These are phyloP conservation scores for Umbelopsis vinacea DNA, from an alignment of 192 early-diverging fungal species.

Conservation along the genomic window DNA sequence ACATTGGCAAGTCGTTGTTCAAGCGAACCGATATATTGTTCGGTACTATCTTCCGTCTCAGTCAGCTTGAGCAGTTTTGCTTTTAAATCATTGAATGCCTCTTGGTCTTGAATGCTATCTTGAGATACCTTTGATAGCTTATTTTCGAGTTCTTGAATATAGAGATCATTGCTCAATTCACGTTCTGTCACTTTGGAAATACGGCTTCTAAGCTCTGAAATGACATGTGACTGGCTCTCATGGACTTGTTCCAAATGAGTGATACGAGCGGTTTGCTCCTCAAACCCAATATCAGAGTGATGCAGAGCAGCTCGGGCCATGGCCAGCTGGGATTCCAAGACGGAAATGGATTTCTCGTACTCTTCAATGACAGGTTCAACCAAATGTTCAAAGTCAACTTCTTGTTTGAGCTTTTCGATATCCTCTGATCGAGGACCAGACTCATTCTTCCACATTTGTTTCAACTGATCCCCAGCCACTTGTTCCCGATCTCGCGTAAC, in stretches of 20 bases:
- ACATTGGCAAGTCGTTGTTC: conserved; percentile 39
- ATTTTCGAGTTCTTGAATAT: conserved; percentile 45
- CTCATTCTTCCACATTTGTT: conserved; percentile 22
- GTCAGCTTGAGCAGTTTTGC: conserved; percentile 55
- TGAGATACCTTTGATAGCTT: conserved; percentile 34
- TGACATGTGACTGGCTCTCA: conserved; percentile 51
- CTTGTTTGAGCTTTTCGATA: conserved; percentile 26
- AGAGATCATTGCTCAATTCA: conserved; percentile 50
- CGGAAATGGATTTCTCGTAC: conserved; percentile 67
- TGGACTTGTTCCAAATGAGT: conserved; percentile 48
- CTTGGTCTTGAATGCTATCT: conserved; percentile 44
- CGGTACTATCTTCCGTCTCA: conserved; percentile 51
- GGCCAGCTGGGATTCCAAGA: conserved; percentile 64
- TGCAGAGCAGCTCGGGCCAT: conserved; percentile 60
- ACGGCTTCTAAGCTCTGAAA: conserved; percentile 47
- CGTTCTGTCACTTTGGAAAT: conserved; percentile 47
- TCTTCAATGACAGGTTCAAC: conserved; percentile 76
- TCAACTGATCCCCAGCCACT: conserved; percentile 29
- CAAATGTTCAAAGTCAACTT: conserved; percentile 51
- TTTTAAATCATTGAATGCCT: conserved; percentile 41
- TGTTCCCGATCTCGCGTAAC: conserved; percentile 33
- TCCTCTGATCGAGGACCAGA: conserved; percentile 10
- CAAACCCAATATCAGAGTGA: conserved; percentile 55
- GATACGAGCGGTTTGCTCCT: conserved; percentile 62
- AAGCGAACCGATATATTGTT: conserved; percentile 49